phyloP scores from a whole-genome alignment of 2,329 filamentous ascomycete genomes.

The Hypoxylon sp. region DNA sequence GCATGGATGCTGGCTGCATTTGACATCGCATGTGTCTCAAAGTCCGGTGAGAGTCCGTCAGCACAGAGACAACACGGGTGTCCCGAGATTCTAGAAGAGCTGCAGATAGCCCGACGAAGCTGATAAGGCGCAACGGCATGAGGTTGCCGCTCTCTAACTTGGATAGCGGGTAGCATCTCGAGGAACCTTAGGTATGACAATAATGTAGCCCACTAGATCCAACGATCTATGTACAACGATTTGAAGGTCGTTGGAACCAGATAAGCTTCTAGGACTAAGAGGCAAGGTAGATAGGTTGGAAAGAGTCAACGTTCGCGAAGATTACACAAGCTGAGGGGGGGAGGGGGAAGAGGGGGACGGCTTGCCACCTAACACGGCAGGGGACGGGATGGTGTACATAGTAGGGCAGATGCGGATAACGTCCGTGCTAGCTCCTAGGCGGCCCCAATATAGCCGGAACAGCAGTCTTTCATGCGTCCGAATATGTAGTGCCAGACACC shows the following conservation, averaged over 20 bases:
- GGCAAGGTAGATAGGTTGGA: not conserved
- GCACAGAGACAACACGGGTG: not conserved
- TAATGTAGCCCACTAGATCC: not conserved
- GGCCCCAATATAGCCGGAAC: conserved; percentile 21
- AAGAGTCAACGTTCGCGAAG: not conserved
- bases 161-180: not conserved
- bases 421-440: not conserved
- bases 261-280: not conserved
- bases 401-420: not conserved
- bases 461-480: not conserved
- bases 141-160: not conserved
- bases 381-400: not conserved
- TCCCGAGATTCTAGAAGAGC: conserved; percentile 18
- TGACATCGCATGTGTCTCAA: conserved; percentile 7
- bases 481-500: not conserved
- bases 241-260: not conserved
- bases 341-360: too few relatives aligned
- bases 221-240: not conserved
- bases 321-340: conserved; percentile 13
- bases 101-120: not conserved
- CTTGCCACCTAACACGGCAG: conserved; percentile 1
- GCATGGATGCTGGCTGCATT: not conserved
- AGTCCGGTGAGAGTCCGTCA: conserved; percentile 1
- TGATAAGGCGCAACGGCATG: not conserved
- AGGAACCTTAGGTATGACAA: not conserved